These are phyloP conservation scores for Cryptococcus neoformans DNA, from an alignment of 1,284 basidiomycete genomes.

Conservation along the genomic window DNA sequence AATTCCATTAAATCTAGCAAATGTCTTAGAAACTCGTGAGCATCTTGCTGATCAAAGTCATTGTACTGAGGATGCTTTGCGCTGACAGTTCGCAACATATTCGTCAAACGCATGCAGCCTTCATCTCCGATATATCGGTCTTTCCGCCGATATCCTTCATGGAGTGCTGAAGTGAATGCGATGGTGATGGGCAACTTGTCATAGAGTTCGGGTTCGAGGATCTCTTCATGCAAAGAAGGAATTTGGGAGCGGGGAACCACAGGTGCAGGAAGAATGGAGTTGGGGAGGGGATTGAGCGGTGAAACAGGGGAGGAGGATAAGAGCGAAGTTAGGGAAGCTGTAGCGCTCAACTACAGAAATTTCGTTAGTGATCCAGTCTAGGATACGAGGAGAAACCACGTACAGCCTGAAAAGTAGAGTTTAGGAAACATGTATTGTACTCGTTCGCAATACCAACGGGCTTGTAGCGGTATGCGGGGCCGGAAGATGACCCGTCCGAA, in stretches of 20 bases:
- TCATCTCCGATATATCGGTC: conserved; percentile 42
- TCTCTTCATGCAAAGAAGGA: conserved; percentile 39
- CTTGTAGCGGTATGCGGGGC: conserved; percentile 19
- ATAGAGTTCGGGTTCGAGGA: conserved; percentile 43
- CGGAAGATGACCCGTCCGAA: not conserved
- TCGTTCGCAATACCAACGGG: conserved; percentile 69
- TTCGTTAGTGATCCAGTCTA: not conserved
- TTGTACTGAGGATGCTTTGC: conserved; percentile 90
- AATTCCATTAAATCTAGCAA: conserved; percentile 89
- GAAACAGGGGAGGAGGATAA: conserved; percentile 26
- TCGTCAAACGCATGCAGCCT: conserved; percentile 48
- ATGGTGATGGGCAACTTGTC: conserved; percentile 43
- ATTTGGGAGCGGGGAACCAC: conserved; percentile 26
- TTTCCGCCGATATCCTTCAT: conserved; percentile 45
- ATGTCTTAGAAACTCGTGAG: conserved; percentile 86
- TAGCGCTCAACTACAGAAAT: conserved; percentile 30
- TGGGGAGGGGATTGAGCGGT: conserved; percentile 15
- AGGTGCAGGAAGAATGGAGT: conserved; percentile 26
- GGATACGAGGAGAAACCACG: conserved; percentile 8
- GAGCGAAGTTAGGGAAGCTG: conserved; percentile 33
- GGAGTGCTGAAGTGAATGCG: conserved; percentile 38
- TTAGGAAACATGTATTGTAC: conserved; percentile 91
- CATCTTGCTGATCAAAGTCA: conserved; percentile 79
- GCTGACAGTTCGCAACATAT: conserved; percentile 66
- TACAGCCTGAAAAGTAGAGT: conserved; percentile 73